Base-by-base conservation (phyloP, 2,329 filamentous ascomycete species). In the Incumbomyces lentus region DNA sequence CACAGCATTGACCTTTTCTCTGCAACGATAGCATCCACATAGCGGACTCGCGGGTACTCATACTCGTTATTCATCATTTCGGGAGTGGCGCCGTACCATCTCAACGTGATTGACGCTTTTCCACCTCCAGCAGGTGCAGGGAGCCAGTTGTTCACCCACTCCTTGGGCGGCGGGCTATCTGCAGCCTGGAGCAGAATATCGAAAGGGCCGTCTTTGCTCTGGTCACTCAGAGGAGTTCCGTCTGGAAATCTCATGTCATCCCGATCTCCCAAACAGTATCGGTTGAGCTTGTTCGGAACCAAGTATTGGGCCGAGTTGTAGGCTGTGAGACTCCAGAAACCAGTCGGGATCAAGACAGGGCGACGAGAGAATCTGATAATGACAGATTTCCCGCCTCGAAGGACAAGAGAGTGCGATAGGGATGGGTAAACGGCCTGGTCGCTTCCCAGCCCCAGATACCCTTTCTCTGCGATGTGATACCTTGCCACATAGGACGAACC, bases 151-250 rank as follows among this genome's bases (percentile, higher is more conserved):
- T 39, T 47, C 22, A 51, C 57, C 60, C 58, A 61, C 32, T 59
- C 58, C 1, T 44, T 31, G 4, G 59, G 59, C 1, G 59, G 60
- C 12, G 38, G 14, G 2, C 58, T 48, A 41, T 58, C 50, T 8
- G 46, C 46, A 13, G 57, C 43, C 47, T 62, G 60, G 6, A 62
- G 32, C 29, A 62, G 50, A 10, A 62, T 51, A 42, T 59, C 50
- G 39, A 62, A 62, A 30, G 19, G 17, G 2, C 32, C 47, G 29
- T 29, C 19, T 16, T 17, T n/a, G 19, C 19, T 13, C 17, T 14
- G 5, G 16, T 49, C 37, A n/a, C 16, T 30, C 3, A 53, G 49
- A 12, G 35, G 47, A 1, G 39, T 50, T 2, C 59, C 61, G 45
- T 58, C 54, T 3, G 41, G 14, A 42, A 55, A 59, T 2, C 53